Base-by-base conservation (phyloP, 2,329 filamentous ascomycete species). In the Venturia nashicola region DNA sequence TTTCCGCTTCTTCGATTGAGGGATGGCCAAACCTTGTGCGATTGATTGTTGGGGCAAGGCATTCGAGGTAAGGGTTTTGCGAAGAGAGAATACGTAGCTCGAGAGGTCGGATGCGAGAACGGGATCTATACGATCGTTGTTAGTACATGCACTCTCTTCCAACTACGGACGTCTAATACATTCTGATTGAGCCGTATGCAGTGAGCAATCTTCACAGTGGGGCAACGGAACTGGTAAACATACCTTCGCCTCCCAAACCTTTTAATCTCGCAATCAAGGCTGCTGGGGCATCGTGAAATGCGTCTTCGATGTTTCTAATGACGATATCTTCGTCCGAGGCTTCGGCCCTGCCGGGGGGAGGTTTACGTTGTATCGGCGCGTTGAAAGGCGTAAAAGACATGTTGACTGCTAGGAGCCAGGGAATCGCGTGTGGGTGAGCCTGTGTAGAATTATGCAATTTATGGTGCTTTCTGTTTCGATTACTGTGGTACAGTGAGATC, bases 1-100 rank as follows among this genome's bases (percentile, higher is more conserved):
- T 65, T 75, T 76, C 63, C 75, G 73, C 66, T 76, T 76, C 69
- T 76, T 76, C 1, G 71, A 39, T 34, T 57, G 27, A 18, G 44
- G 36, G 32, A n/a, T 6, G 8, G 36, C 27, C 12, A 20, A 23
- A 9, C 67, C 36, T 36, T n/a, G 51, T 36, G 51, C 32, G 8
- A n/a, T 11, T 36, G 27, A n/a, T 57, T 8, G 32, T 18, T 70
- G 68, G 9, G 72, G 73, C 62, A 73, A 71, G 44, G 61, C 59
- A 43, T 66, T 61, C 14, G 62, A 34, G 11, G 36, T 48, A 2
- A 20, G 36, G 2, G 27, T 57, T 27, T 32, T 61, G 27, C 51
- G 66, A 43, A 43, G 39, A 14, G 36, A 46, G 18, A 18, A 8
- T 16, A 66, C 48, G 34, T 59, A 65, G 42, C 36, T 18, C 2